Conservation (phyloP, 1,284 basidiomycete species). For the Ceratobasidium sp. region DNA sequence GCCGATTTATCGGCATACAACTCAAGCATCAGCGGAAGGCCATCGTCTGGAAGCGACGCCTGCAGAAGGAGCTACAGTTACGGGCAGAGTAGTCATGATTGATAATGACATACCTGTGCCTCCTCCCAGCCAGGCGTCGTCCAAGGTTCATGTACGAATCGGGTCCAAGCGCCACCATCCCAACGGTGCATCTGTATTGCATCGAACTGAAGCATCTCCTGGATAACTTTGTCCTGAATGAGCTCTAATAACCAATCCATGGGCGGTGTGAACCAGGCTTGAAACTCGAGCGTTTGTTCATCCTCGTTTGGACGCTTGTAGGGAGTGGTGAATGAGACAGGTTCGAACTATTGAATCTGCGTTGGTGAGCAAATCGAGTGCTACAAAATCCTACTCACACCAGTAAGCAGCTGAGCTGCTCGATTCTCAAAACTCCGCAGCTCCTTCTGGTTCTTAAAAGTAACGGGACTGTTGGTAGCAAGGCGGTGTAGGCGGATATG, state of each 20-base stretch:
- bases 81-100: too few relatives aligned
- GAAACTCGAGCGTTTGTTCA: neutral
- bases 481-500: too few relatives aligned
- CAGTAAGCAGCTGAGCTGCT: neutral
- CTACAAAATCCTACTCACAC: neutral
- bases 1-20: neutral
- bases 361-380: too few relatives aligned
- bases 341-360: neutral
- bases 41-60: neutral
- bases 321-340: neutral
- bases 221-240: neutral
- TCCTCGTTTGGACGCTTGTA: neutral
- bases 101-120: too few relatives aligned
- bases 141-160: neutral
- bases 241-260: neutral
- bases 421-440: neutral
- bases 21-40: neutral
- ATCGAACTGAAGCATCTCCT: neutral
- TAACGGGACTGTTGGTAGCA: neutral
- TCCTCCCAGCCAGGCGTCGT: neutral
- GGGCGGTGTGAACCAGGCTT: neutral
- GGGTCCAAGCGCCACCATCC: neutral
- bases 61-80: too few relatives aligned
- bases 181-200: neutral
- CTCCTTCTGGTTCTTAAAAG: neutral